Evolutionary conservation across 345 rosid species (phyloP).

Genomic region (Ceriops tagal): DNA sequence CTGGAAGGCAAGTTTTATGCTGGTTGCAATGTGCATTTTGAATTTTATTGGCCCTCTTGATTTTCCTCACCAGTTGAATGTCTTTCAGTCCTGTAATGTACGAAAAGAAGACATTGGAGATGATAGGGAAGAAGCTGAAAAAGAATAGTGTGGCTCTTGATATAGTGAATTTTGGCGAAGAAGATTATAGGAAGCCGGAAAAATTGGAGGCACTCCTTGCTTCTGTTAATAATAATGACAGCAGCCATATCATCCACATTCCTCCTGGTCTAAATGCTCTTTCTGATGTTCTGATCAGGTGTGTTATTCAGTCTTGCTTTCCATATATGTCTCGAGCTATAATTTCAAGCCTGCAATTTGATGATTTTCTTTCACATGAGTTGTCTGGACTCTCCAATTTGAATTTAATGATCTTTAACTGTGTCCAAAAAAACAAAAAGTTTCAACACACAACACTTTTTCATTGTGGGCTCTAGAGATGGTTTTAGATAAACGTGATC

Average conservation of each 20-base stretch:
- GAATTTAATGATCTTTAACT: too few species aligned
- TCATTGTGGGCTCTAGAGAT: too few species aligned
- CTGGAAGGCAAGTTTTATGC: conserved; percentile 65
- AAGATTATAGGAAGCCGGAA: conserved; percentile 57
- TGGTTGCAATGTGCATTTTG: background rate
- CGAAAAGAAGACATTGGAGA: conserved; percentile 77
- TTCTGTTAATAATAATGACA: conserved; percentile 68
- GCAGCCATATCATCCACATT: conserved; percentile 70
- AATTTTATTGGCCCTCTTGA: conserved; percentile 2
- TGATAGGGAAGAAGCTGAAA: conserved; percentile 83
- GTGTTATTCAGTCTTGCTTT: background rate
- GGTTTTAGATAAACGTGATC: too few species aligned
- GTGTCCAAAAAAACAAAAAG: too few species aligned
- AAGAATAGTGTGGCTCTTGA: conserved; percentile 84
- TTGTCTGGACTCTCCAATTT: too few species aligned
- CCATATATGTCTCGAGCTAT: background rate
- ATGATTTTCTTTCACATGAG: background rate
- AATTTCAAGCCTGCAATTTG: background rate
- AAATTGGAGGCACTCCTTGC: conserved; percentile 74
- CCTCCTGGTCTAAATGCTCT: conserved; percentile 90
- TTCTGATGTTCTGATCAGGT: conserved; percentile 85
- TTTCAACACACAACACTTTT: too few species aligned
- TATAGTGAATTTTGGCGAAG: conserved; percentile 77
- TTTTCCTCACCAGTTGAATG: conserved; percentile 8
- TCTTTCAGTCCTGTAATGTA: conserved; percentile 69